phyloP scores from a whole-genome alignment of 768 basidiomycete species.

The Pleurotus eryngii region DNA sequence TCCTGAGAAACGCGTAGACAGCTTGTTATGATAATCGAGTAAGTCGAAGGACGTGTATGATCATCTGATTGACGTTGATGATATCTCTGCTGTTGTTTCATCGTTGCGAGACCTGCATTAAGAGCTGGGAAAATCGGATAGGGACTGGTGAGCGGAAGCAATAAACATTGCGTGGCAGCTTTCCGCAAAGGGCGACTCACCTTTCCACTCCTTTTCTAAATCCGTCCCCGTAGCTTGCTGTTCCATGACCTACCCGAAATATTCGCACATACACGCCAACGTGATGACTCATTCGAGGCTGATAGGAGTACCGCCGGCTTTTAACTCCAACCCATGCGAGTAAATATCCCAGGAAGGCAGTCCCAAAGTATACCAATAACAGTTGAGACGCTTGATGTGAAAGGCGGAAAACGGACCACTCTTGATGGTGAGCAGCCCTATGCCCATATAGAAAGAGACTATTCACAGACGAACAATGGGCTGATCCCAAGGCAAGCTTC shows the following conservation, averaged over 20 bases:
- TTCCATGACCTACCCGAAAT: not conserved
- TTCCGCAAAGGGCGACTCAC: not conserved
- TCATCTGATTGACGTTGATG: no score
- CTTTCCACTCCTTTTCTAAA: not conserved
- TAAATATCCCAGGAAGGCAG: not conserved
- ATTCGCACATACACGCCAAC: no score
- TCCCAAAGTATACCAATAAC: not conserved
- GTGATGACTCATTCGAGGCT: not conserved
- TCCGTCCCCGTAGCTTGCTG: not conserved
- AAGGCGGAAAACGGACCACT: no score
- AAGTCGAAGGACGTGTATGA: no score
- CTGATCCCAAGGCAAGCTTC: not conserved
- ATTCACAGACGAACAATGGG: conserved; percentile 7
- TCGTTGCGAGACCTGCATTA: no score
- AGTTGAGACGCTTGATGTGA: not conserved
- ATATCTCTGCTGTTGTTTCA: no score
- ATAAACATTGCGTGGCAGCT: no score
- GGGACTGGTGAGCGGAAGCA: no score
- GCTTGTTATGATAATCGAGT: no score
- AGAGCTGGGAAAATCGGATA: no score
- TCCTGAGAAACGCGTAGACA: no score
- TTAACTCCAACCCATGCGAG: not conserved
- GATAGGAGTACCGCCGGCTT: not conserved
- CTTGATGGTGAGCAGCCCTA: not conserved
- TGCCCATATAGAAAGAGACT: conserved; percentile 1